Percentiles rank a stretch among this genome's conserved stretches.
Evolutionary conservation across 257 asterid genomes (phyloP).

Genomic region (Ilex asprella): DNA sequence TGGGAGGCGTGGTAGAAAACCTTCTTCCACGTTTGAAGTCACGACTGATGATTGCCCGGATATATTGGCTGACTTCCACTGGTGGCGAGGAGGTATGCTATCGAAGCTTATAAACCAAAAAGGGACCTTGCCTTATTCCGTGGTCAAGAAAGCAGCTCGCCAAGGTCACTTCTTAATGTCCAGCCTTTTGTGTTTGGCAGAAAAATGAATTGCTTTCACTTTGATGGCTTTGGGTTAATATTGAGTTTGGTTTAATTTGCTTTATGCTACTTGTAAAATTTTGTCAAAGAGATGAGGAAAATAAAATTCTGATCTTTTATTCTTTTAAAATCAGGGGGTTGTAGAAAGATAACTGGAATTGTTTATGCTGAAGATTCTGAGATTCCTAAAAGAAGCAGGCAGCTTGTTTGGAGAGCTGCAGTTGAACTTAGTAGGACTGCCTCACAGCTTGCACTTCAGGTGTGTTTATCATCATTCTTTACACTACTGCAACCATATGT

Average conservation of each 20-base stretch:
- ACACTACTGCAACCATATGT: too few species aligned
- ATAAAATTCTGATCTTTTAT: too few species aligned
- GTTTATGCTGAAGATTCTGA: conserved; percentile 52
- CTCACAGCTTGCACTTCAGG: conserved; percentile 84
- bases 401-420: conserved; percentile 73
- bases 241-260: too few species aligned
- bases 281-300: background rate
- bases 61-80: conserved; percentile 36
- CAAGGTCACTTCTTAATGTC: conserved; percentile 38
- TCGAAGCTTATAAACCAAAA: conserved; percentile 46
- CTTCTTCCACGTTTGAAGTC: conserved; percentile 31
- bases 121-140: conserved; percentile 44
- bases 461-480: conserved; percentile 14
- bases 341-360: conserved; percentile 41
- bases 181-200: conserved; percentile 12
- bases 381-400: conserved; percentile 56
- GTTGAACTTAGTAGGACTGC: conserved; percentile 63
- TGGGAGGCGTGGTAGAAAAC: conserved; percentile 72
- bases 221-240: background rate
- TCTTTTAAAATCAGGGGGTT: conserved; percentile 45
- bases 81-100: conserved; percentile 73
- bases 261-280: background rate
- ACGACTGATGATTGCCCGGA: conserved; percentile 39
- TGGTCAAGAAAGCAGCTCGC: conserved; percentile 50
- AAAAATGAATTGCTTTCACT: background rate